Evolutionary conservation across 164 flowering plant species (phyloP).

Genomic region (Umbilicus rupestris): DNA sequence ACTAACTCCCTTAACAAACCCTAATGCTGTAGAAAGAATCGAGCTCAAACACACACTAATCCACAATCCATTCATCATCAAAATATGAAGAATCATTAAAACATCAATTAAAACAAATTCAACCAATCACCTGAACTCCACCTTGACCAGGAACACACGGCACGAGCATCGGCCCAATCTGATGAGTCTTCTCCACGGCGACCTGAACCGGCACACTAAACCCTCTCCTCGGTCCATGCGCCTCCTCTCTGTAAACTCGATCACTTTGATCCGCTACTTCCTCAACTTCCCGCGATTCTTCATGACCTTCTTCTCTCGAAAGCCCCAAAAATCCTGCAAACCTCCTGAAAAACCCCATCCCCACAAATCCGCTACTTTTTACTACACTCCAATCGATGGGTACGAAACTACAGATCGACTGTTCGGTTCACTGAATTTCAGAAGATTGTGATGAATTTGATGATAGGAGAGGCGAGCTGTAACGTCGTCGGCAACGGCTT

Average conservation of each 20-base stretch:
- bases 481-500: no score
- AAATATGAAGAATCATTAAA: background rate
- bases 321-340: constrained; percentile 4
- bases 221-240: constrained; percentile 40
- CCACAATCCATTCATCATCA: background rate
- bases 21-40: no score
- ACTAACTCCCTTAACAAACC: no score
- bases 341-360: constrained; percentile 4
- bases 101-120: constrained; percentile 7
- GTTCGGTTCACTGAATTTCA: background rate
- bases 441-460: no score
- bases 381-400: background rate
- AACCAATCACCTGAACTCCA: constrained; percentile 5
- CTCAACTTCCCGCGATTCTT: background rate
- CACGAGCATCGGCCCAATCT: background rate
- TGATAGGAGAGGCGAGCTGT: no score
- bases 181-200: constrained; percentile 11
- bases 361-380: background rate
- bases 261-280: background rate
- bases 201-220: constrained; percentile 71
- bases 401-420: background rate
- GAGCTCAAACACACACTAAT: no score
- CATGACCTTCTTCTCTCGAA: constrained; percentile 1
- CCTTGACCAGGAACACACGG: constrained; percentile 7
- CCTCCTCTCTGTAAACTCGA: constrained; percentile 1